A percentile compares a stretch with the other conserved stretches of the same genome.
Evolutionary conservation across 1,284 basidiomycete genomes (phyloP).

Genomic region (Rhodotorula sp.): DNA sequence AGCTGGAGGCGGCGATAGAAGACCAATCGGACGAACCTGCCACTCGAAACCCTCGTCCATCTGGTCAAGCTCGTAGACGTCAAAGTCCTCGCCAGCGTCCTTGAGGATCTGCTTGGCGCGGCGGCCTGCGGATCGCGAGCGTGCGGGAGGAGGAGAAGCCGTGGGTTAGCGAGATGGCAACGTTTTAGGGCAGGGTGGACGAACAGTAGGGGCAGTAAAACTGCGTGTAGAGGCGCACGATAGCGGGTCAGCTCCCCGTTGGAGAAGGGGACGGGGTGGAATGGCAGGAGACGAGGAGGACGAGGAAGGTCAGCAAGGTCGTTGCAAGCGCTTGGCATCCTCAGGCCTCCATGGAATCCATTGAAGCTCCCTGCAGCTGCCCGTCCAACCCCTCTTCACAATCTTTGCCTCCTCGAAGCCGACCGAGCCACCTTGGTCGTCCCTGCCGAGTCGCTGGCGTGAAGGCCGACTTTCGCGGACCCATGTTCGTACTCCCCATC

Average conservation of each 20-base stretch:
- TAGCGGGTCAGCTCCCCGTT: neutral
- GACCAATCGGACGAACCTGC: constrained; percentile 19
- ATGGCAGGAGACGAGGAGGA: neutral
- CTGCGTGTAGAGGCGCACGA: neutral
- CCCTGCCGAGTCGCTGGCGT: neutral
- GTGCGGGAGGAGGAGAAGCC: neutral
- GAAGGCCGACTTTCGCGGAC: too few relatives aligned
- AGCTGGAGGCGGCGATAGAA: neutral
- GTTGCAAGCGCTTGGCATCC: too few relatives aligned
- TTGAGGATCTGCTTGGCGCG: constrained; percentile 48
- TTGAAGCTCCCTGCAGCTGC: neutral
- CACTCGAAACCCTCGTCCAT: constrained; percentile 44
- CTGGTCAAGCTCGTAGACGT: constrained; percentile 50
- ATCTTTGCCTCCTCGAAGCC: too few relatives aligned
- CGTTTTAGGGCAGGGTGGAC: neutral
- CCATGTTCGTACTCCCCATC: too few relatives aligned
- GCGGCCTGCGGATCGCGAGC: constrained; percentile 2
- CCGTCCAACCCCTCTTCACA: neutral
- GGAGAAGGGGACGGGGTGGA: too few relatives aligned
- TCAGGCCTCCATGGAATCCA: too few relatives aligned
- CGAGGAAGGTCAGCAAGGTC: neutral
- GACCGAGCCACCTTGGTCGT: neutral
- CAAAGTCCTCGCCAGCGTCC: constrained; percentile 44
- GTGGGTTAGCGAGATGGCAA: neutral
- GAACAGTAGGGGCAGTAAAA: constrained; percentile 33